phyloP scores from a whole-genome alignment of 2,329 filamentous ascomycete species.

The Trichoderma semiorbis region DNA sequence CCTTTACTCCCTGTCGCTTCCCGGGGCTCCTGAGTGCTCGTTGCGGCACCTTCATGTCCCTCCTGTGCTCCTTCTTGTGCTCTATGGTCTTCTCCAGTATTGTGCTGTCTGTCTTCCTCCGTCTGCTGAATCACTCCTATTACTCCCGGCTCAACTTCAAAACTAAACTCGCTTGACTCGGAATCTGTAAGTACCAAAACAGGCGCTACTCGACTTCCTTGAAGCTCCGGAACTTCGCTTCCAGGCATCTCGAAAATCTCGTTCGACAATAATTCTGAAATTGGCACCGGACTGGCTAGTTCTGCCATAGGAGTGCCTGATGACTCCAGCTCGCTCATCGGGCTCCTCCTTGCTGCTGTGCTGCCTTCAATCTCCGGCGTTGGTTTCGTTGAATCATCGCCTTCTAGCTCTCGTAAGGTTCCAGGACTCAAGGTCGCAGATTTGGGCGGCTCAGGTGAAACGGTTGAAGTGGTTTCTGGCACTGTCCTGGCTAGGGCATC shows the following conservation, averaged over 20 bases:
- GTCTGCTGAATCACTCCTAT: neutral
- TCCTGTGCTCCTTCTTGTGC: neutral
- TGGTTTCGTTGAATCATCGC: neutral
- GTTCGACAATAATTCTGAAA: conserved; percentile 15
- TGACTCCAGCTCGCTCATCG: conserved; percentile 10
- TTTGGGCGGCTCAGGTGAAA: neutral
- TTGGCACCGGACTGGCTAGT: neutral
- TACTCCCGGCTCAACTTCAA: neutral
- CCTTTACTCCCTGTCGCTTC: neutral
- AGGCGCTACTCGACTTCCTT: conserved; percentile 1
- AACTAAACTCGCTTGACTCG: conserved; percentile 6
- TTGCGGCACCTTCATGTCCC: neutral
- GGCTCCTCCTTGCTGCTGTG: neutral
- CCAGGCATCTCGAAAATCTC: conserved; percentile 20
- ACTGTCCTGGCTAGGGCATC: neutral
- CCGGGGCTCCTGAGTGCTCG: neutral
- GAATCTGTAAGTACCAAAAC: neutral
- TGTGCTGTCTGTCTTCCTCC: neutral
- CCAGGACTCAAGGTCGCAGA: neutral
- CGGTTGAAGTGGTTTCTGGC: neutral
- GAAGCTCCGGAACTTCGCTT: conserved; percentile 18
- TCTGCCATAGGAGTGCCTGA: neutral
- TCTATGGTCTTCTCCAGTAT: neutral
- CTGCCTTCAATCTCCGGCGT: conserved; percentile 9
- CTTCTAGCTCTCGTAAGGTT: conserved; percentile 7